Conservation (phyloP, 2,329 filamentous ascomycete genomes). For the Lachnellula occidentalis region DNA sequence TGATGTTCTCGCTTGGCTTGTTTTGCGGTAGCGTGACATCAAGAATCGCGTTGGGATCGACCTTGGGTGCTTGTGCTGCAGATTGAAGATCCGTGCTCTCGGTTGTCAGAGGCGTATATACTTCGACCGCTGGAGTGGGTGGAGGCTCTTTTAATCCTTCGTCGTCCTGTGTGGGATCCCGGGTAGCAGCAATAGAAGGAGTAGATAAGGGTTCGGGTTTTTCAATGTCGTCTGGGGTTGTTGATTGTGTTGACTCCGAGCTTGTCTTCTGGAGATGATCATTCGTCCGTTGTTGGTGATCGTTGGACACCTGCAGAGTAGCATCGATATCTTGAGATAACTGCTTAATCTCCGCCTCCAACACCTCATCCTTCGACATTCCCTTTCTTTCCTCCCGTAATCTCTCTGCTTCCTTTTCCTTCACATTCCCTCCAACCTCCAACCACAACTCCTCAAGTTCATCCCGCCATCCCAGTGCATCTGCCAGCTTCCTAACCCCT, state of each 20-base stretch:
- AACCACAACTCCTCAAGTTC: conserved; percentile 78
- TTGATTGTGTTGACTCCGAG: background rate
- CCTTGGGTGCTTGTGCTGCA: background rate
- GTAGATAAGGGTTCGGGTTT: background rate
- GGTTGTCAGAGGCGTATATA: background rate
- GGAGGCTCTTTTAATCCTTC: background rate
- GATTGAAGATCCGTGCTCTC: background rate
- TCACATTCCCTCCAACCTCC: conserved; percentile 52
- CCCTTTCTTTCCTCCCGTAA: conserved; percentile 9
- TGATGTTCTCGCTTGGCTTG: background rate
- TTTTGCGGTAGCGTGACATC: conserved; percentile 12
- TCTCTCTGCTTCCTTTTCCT: conserved; percentile 37
- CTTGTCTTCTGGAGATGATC: conserved; percentile 15
- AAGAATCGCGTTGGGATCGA: conserved; percentile 4
- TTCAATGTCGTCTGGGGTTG: background rate
- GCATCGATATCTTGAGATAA: conserved; percentile 33
- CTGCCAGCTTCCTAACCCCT: conserved; percentile 72
- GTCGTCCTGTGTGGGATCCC: background rate
- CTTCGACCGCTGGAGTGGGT: background rate
- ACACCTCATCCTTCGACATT: conserved; percentile 43
- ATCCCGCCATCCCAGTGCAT: conserved; percentile 75
- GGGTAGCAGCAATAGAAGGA: background rate
- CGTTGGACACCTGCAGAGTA: conserved; percentile 28
- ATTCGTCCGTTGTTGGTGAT: conserved; percentile 27
- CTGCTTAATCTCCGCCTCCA: conserved; percentile 34